Evolutionary conservation across 371 early-diverging fungal genomes (phyloP).

Genomic region (Mortierella sp.): DNA sequence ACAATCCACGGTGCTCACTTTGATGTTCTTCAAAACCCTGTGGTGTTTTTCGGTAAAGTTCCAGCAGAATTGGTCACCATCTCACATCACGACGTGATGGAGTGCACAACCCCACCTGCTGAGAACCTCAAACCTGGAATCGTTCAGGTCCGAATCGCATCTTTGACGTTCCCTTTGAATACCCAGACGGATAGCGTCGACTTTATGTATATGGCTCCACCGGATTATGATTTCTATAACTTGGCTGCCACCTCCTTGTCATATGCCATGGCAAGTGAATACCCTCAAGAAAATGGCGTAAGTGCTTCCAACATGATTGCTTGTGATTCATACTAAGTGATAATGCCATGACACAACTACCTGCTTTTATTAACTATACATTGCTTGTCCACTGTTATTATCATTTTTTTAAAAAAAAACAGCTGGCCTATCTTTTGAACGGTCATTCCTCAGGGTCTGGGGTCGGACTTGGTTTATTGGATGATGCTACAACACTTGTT

Average conservation of each 20-base stretch:
- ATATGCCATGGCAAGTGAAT: constrained; percentile 50
- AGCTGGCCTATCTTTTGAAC: constrained; percentile 42
- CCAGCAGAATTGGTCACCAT: constrained; percentile 50
- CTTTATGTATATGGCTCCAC: constrained; percentile 54
- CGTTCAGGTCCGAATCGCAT: constrained; percentile 44
- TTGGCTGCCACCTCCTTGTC: constrained; percentile 48
- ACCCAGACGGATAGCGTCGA: constrained; percentile 30
- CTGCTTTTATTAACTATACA: background rate
- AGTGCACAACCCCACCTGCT: constrained; percentile 54
- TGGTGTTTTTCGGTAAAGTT: constrained; percentile 47
- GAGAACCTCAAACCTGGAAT: constrained; percentile 52
- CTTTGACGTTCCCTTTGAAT: constrained; percentile 21
- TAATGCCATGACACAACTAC: no score
- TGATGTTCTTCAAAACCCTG: constrained; percentile 43
- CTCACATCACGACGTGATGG: constrained; percentile 56
- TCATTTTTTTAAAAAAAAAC: background rate
- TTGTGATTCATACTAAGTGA: no score
- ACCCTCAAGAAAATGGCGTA: constrained; percentile 48
- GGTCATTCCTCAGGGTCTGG: constrained; percentile 24
- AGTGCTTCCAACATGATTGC: constrained; percentile 9
- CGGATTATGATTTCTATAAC: constrained; percentile 49
- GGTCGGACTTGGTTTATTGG: constrained; percentile 25
- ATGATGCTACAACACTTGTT: constrained; percentile 15
- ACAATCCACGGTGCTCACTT: constrained; percentile 56
- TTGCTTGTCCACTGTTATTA: background rate